Conservation (phyloP, 768 basidiomycete species). For the Serendipita vermifera region DNA sequence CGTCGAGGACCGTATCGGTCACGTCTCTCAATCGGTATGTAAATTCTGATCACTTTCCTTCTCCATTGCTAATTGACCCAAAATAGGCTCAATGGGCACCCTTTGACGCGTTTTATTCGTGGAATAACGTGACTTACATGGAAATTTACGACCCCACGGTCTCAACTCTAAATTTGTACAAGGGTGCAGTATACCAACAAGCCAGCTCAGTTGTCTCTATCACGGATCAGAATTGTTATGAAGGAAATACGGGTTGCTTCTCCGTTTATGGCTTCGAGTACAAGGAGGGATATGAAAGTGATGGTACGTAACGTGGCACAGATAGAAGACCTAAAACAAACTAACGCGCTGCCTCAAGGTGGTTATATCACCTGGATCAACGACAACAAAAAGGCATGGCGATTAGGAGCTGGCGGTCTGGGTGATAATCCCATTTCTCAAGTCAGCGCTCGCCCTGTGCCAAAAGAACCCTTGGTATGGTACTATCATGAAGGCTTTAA, state of each 20-base stretch:
- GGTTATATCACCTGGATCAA: slow-evolving; percentile 73
- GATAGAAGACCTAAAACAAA: too few species aligned
- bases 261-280: slow-evolving; percentile 76
- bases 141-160: slow-evolving; percentile 40
- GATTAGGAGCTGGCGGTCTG: slow-evolving; percentile 48
- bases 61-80: slow-evolving; percentile 32
- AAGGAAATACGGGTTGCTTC: slow-evolving; percentile 36
- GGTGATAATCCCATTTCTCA: slow-evolving; percentile 44
- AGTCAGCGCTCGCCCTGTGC: slow-evolving; percentile 55
- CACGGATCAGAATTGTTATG: slow-evolving; percentile 67
- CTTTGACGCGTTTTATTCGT: slow-evolving; percentile 58
- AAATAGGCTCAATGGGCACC: slow-evolving; percentile 29
- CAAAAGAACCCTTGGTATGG: slow-evolving; percentile 72
- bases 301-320: slow-evolving; percentile 34
- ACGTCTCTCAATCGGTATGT: slow-evolving; percentile 71
- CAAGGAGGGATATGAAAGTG: slow-evolving; percentile 57
- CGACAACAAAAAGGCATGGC: slow-evolving; percentile 52
- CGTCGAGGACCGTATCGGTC: slow-evolving; percentile 26
- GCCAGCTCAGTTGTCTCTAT: slow-evolving; percentile 57
- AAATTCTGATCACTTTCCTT: slow-evolving; percentile 5
- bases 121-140: slow-evolving; percentile 45
- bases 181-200: slow-evolving; percentile 71
- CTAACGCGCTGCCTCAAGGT: slow-evolving; percentile 13
- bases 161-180: slow-evolving; percentile 50
- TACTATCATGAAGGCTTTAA: not conserved